Evolutionary conservation across 495 filamentous ascomycete species (phyloP).

Genomic region (Delitschia confertaspora): DNA sequence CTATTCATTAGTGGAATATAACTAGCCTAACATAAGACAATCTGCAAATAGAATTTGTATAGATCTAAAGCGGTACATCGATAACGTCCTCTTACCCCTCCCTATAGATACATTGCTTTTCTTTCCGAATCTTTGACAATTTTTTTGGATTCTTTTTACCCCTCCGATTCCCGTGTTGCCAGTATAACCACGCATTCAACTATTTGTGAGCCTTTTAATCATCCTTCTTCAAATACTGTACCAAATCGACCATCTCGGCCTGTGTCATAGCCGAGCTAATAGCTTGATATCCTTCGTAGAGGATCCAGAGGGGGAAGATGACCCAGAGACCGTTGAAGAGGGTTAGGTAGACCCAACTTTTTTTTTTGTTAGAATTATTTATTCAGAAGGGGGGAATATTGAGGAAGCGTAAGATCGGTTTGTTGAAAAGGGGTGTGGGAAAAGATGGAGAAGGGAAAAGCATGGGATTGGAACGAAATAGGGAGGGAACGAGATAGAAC

Average conservation of each 20-base stretch:
- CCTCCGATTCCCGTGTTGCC: too few species aligned
- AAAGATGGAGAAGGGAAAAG: not conserved
- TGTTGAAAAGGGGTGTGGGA: not conserved
- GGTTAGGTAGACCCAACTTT: constrained; percentile 66
- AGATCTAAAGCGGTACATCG: too few species aligned
- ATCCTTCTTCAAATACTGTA: constrained; percentile 28
- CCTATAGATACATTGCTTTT: too few species aligned
- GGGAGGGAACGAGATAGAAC: constrained; percentile 4
- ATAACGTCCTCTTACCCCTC: too few species aligned
- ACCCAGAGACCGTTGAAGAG: constrained; percentile 96
- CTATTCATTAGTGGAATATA: too few species aligned
- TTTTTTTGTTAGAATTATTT: not conserved
- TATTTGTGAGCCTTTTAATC: too few species aligned
- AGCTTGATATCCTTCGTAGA: constrained; percentile 50
- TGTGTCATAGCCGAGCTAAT: constrained; percentile 28
- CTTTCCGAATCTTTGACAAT: too few species aligned
- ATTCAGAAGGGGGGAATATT: not conserved
- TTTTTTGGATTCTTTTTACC: too few species aligned
- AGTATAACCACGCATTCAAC: too few species aligned
- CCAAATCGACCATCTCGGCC: constrained; percentile 27
- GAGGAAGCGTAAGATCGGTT: not conserved
- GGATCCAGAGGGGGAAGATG: constrained; percentile 58
- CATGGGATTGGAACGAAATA: not conserved
- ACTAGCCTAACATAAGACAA: too few species aligned
- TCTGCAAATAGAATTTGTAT: too few species aligned